Conservation (phyloP, 495 filamentous ascomycete genomes). For the Rhizodiscina lignyota region DNA sequence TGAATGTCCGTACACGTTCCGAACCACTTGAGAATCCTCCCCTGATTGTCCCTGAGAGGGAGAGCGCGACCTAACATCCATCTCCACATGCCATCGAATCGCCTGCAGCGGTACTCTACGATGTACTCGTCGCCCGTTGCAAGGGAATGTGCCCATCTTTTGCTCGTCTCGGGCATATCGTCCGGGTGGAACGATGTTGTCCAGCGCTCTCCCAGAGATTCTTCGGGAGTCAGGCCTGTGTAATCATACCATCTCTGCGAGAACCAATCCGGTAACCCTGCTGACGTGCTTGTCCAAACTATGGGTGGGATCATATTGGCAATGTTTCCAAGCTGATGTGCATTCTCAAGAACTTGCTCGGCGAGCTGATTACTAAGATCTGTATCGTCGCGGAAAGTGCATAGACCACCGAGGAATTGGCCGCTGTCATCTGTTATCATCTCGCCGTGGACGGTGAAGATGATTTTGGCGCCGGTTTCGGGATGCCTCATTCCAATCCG, state of each 20-base stretch:
- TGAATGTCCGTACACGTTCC: slow-evolving; percentile 55
- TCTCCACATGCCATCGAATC: slow-evolving; percentile 44
- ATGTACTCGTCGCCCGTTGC: slow-evolving; percentile 45
- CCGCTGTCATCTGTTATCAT: slow-evolving; percentile 40
- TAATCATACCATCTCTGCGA: slow-evolving; percentile 54
- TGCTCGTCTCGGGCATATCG: slow-evolving; percentile 33
- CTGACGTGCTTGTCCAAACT: slow-evolving; percentile 45
- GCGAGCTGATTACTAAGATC: slow-evolving; percentile 37
- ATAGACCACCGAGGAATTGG: slow-evolving; percentile 48
- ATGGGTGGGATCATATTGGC: slow-evolving; percentile 56
- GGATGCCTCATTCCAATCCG: slow-evolving; percentile 43
- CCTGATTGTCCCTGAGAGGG: slow-evolving; percentile 42
- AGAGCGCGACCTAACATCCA: slow-evolving; percentile 56
- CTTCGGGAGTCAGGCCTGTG: slow-evolving; percentile 42
- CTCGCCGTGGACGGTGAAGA: slow-evolving; percentile 44
- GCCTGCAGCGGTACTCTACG: slow-evolving; percentile 49
- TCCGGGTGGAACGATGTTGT: slow-evolving; percentile 31
- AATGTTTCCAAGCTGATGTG: slow-evolving; percentile 49
- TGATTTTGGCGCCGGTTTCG: slow-evolving; percentile 23
- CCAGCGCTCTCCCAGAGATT: slow-evolving; percentile 29
- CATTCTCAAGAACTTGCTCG: slow-evolving; percentile 43
- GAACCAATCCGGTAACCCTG: slow-evolving; percentile 48
- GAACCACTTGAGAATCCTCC: slow-evolving; percentile 55
- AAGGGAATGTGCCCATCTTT: slow-evolving; percentile 39
- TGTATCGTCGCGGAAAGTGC: slow-evolving; percentile 52